A percentile compares a stretch with the other conserved stretches of the same genome.
Conservation (phyloP, 371 early-diverging fungal genomes). For the Cokeromyces recurvatus region DNA sequence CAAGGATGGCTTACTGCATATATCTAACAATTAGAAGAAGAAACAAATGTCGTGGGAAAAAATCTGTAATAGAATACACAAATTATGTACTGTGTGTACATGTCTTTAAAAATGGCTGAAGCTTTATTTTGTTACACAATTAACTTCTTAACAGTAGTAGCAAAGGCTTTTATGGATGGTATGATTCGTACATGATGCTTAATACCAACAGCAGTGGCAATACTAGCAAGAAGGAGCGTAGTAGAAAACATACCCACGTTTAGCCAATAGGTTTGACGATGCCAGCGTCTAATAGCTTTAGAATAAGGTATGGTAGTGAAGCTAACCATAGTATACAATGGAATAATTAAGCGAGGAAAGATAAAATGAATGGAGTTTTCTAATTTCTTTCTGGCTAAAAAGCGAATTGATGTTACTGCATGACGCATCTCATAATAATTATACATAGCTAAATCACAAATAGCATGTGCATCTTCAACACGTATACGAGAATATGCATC, state of each 20-base stretch:
- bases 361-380: conserved; percentile 71
- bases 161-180: too few relatives aligned
- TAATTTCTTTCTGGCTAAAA: conserved; percentile 71
- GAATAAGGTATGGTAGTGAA: conserved; percentile 89
- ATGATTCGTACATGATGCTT: conserved; percentile 8
- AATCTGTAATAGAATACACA: too few relatives aligned
- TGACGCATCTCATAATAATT: conserved; percentile 95
- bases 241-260: conserved; percentile 20
- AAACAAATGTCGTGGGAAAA: too few relatives aligned
- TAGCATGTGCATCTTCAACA: conserved; percentile 82
- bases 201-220: conserved; percentile 2
- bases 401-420: conserved; percentile 68
- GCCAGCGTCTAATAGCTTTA: conserved; percentile 58
- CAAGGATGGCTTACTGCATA: too few relatives aligned
- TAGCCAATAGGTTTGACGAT: conserved; percentile 53
- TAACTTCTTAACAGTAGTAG: too few relatives aligned
- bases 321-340: conserved; percentile 95
- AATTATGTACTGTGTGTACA: too few relatives aligned
- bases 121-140: too few relatives aligned
- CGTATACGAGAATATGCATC: conserved; percentile 70
- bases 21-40: too few relatives aligned
- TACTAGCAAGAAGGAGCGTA: conserved; percentile 4
- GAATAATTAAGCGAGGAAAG: conserved; percentile 73
- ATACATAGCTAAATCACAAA: conserved; percentile 91
- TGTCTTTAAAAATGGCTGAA: too few relatives aligned